Conservation (phyloP, 2,329 filamentous ascomycete genomes). For the Colletotrichum liaoningense region DNA sequence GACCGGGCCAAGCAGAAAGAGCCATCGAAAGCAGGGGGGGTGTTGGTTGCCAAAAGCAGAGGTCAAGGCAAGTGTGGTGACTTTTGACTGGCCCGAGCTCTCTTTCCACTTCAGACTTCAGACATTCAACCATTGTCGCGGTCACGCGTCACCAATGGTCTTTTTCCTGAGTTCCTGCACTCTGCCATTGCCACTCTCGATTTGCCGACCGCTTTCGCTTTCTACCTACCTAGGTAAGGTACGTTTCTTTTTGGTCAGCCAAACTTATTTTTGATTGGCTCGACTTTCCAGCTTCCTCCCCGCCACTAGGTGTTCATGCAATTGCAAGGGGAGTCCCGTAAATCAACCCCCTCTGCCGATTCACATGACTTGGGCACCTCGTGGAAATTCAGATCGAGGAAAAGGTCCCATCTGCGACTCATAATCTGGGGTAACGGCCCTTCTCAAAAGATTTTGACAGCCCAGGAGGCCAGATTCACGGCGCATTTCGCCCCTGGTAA, state of each 20-base stretch:
- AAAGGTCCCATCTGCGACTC: not conserved
- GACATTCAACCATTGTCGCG: not conserved
- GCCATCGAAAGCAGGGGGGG: slow-evolving; percentile 2
- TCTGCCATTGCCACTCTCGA: not conserved
- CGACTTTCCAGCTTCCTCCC: not conserved
- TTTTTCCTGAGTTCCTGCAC: not conserved
- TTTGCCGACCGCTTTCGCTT: not conserved
- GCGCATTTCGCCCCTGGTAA: too few relatives aligned
- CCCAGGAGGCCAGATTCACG: too few relatives aligned
- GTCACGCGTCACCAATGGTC: slow-evolving; percentile 22
- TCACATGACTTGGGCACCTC: not conserved
- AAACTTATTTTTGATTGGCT: slow-evolving; percentile 34
- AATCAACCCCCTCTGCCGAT: not conserved
- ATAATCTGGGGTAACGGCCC: not conserved
- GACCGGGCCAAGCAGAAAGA: not conserved
- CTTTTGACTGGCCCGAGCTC: slow-evolving; percentile 25
- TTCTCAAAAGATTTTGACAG: not conserved
- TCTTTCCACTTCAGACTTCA: not conserved
- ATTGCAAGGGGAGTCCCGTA: slow-evolving; percentile 25
- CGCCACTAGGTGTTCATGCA: slow-evolving; percentile 18
- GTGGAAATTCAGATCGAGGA: not conserved
- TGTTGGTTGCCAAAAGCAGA: slow-evolving; percentile 12
- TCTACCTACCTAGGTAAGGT: not conserved
- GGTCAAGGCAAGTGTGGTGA: not conserved
- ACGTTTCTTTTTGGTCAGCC: not conserved